These are phyloP conservation scores for Ascochyta koolunga DNA, from an alignment of 2,329 filamentous ascomycete genomes.

Conservation along the genomic window DNA sequence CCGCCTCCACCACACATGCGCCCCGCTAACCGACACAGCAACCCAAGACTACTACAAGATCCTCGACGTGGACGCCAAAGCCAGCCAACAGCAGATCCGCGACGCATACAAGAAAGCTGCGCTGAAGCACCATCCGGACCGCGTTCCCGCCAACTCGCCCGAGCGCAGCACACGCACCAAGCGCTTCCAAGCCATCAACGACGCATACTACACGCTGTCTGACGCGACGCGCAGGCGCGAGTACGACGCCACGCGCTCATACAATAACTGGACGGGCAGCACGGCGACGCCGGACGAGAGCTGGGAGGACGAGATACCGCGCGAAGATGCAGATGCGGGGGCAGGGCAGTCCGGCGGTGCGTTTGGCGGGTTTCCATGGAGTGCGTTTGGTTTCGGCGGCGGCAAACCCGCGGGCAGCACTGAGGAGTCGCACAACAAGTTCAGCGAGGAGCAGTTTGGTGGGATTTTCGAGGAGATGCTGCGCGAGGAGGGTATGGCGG, in stretches of 20 bases:
- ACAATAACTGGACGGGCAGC: slow-evolving; percentile 55
- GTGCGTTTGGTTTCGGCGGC: slow-evolving; percentile 66
- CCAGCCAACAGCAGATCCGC: slow-evolving; percentile 82
- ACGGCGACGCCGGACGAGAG: slow-evolving; percentile 53
- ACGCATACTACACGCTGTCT: slow-evolving; percentile 90
- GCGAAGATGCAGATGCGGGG: slow-evolving; percentile 24
- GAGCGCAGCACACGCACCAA: slow-evolving; percentile 82
- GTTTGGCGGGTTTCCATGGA: slow-evolving; percentile 73
- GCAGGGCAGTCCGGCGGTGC: slow-evolving; percentile 6
- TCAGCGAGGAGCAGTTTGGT: slow-evolving; percentile 83
- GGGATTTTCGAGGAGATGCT: slow-evolving; percentile 64
- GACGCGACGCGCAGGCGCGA: slow-evolving; percentile 77
- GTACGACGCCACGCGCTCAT: slow-evolving; percentile 76
- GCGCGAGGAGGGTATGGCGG: slow-evolving; percentile 69
- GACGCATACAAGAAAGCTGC: slow-evolving; percentile 95
- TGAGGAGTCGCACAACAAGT: slow-evolving; percentile 58
- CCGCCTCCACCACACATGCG: neutral
- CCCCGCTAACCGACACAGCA: slow-evolving; percentile 5
- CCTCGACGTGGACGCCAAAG: slow-evolving; percentile 74
- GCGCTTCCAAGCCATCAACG: slow-evolving; percentile 89
- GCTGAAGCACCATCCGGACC: slow-evolving; percentile 91
- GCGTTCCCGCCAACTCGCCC: slow-evolving; percentile 81
- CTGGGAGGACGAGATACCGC: slow-evolving; percentile 59
- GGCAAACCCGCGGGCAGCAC: slow-evolving; percentile 52
- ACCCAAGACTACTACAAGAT: slow-evolving; percentile 27